A percentile compares a stretch with the other conserved stretches of the same genome.
Conservation (phyloP, 805 yeast species). For the Saturnispora dispora region DNA sequence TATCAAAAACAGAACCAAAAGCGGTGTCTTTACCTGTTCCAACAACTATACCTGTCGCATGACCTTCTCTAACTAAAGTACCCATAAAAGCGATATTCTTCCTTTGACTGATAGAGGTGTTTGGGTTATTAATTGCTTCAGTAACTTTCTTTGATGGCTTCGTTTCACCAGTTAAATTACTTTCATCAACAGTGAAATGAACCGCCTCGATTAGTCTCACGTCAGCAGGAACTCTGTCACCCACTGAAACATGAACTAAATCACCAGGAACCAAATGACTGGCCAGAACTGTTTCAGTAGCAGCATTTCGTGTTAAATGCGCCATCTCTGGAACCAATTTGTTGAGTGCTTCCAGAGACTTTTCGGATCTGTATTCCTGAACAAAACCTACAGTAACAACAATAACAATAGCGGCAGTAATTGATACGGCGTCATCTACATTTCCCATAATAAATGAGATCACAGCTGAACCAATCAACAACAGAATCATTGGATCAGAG, state of each 20-base stretch:
- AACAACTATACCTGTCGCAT: constrained; percentile 86
- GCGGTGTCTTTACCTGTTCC: constrained; percentile 88
- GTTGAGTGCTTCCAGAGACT: constrained; percentile 86
- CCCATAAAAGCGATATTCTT: constrained; percentile 90
- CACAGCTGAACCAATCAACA: constrained; percentile 83
- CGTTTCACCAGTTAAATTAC: constrained; percentile 92
- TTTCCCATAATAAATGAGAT: constrained; percentile 91
- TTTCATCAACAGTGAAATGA: constrained; percentile 82
- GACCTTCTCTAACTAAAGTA: constrained; percentile 92
- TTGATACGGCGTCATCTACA: constrained; percentile 89
- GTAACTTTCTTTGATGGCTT: constrained; percentile 67
- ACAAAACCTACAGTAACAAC: constrained; percentile 97
- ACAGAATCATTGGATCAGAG: constrained; percentile 82
- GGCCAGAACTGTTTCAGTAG: constrained; percentile 75
- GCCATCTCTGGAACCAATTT: constrained; percentile 96
- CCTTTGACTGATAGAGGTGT: constrained; percentile 44
- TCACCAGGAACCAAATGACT: constrained; percentile 93
- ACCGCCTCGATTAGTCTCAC: constrained; percentile 70
- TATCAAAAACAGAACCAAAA: constrained; percentile 87
- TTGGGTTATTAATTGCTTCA: constrained; percentile 31
- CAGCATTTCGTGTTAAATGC: constrained; percentile 75
- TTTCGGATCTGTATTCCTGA: constrained; percentile 93
- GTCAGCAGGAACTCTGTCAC: constrained; percentile 97
- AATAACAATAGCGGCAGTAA: constrained; percentile 82
- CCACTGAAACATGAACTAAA: constrained; percentile 77